A percentile compares a stretch with the other conserved stretches of the same genome.
phyloP scores from a whole-genome alignment of 148 eudicot genomes.

The Polygonum maritimum region DNA sequence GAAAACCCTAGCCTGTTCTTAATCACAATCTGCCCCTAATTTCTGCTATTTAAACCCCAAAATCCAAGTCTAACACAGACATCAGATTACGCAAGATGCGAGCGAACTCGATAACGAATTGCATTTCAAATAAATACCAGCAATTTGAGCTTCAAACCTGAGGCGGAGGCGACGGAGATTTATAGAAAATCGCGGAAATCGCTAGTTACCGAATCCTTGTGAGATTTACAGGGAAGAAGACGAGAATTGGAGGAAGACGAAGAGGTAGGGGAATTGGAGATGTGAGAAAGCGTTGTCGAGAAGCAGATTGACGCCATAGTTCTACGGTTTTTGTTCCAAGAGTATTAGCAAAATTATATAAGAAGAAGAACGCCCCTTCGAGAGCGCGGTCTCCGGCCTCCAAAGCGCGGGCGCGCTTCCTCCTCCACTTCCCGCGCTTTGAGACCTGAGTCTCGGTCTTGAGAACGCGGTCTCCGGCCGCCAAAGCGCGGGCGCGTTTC shows the following conservation, averaged over 20 bases:
- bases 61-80: not conserved
- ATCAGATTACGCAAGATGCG: not conserved
- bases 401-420: no score
- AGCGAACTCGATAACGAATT: not conserved
- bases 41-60: not conserved
- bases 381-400: no score
- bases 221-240: constrained; percentile 5
- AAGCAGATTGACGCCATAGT: constrained; percentile 32
- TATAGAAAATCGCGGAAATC: constrained; percentile 19
- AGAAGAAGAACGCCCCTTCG: no score
- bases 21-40: not conserved
- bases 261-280: constrained; percentile 13
- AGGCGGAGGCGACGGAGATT: constrained; percentile 22
- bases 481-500: no score
- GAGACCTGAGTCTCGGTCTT: no score
- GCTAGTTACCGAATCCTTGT: constrained; percentile 10
- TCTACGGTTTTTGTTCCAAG: not conserved
- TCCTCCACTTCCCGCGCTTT: no score
- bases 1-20: no score
- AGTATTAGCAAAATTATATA: not conserved
- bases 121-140: constrained; percentile 34
- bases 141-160: constrained; percentile 51
- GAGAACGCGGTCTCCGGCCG: no score
- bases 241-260: not conserved
- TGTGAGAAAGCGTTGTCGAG: constrained; percentile 16